Percentiles rank a stretch among this genome's conserved stretches.
These are phyloP conservation scores for Neurospora sp. DNA, from an alignment of 495 filamentous ascomycete species.

Conservation along the genomic window DNA sequence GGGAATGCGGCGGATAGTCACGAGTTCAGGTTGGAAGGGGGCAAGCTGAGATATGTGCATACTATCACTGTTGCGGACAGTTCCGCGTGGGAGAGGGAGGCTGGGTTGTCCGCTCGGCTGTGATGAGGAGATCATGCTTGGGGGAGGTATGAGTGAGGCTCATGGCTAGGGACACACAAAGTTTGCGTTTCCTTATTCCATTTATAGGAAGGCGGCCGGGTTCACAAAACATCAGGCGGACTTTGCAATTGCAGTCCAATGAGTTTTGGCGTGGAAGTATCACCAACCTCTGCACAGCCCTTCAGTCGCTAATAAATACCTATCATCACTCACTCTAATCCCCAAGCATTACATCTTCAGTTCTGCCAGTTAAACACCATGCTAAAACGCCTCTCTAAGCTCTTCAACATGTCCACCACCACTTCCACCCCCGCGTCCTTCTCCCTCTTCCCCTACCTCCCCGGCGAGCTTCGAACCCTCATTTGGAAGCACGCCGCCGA, in stretches of 20 bases:
- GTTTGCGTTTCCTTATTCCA: neutral
- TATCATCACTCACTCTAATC: neutral
- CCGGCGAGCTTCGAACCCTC: neutral
- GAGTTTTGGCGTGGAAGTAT: neutral
- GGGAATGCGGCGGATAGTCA: conserved; percentile 31
- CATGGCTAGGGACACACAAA: neutral
- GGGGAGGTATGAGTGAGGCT: neutral
- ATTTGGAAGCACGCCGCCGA: neutral
- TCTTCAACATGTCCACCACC: neutral
- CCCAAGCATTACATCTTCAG: neutral
- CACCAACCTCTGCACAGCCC: neutral
- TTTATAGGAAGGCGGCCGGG: neutral
- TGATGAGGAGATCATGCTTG: neutral
- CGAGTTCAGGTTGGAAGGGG: conserved; percentile 32
- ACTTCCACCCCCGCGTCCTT: neutral
- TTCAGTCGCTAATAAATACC: neutral
- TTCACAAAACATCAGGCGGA: neutral
- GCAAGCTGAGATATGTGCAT: conserved; percentile 33
- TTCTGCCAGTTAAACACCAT: neutral
- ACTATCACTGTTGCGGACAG: conserved; percentile 23
- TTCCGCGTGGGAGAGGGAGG: neutral
- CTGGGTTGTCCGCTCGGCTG: too few relatives aligned
- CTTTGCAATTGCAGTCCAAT: neutral
- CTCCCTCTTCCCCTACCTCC: neutral
- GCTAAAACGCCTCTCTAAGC: neutral